Base-by-base conservation (phyloP, 345 rosid species). In the Bretschneidera sinensis region DNA sequence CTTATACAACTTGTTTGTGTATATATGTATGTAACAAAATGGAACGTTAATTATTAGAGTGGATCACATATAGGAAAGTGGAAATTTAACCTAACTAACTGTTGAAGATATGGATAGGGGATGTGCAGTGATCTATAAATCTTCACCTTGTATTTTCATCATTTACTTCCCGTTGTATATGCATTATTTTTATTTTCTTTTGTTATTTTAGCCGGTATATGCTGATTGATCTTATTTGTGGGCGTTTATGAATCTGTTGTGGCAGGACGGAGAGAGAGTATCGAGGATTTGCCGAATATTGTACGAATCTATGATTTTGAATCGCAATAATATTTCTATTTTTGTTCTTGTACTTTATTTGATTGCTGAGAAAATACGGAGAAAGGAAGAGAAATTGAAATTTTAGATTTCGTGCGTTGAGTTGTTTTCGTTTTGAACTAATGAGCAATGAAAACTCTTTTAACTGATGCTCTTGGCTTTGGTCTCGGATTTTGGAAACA, bases 191-290 rank as follows among this genome's bases (percentile, higher is more conserved):
- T 39, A n/a, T 31, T 11, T 47, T 48, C 57, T 1, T 17, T 48
- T 23, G 15, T 35, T 21, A 21, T 68, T 70, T 50, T 20, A 47
- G 54, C 58, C 43, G 11, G 21, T 17, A 33, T 51, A 14, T 24
- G 49, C 59, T 68, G 60, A 59, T 61, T 71, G 10, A 51, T 62
- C 64, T 61, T 51, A 60, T 52, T 60, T 60, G 21, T 25, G 54
- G 55, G 15, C 18, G 24, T 60, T 51, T 65, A 39, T 55, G 64
- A 66, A 25, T 74, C 15, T 78, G 65, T 63, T 50, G 51, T 59
- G 53, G 76, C 83, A 92, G 96, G 85, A 31, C 66, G 69, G 67
- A 77, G 74, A 57, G 95, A 83, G 59, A 83, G 89, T 47, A 55
- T 68, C 25, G 91, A 88, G 59, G 98, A 87, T 55, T 65, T 79